These are phyloP conservation scores for Geotrichum candidum DNA, from an alignment of 1,139 yeast genomes.

Conservation along the genomic window DNA sequence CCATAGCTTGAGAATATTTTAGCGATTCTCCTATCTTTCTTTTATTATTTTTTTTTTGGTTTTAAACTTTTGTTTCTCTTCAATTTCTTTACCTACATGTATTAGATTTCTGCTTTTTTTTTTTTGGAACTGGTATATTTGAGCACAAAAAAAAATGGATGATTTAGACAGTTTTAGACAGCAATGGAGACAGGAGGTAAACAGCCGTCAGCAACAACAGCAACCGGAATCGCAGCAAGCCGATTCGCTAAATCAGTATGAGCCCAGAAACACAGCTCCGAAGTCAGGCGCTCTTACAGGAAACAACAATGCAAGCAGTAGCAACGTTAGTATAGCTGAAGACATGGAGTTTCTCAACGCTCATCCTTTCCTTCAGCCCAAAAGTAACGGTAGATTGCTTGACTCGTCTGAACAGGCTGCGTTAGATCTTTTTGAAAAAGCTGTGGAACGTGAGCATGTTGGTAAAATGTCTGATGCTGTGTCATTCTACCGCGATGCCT, in stretches of 20 bases:
- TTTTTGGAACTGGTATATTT: not conserved
- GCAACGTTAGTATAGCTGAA: not conserved
- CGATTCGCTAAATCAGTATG: not conserved
- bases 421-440: conserved; percentile 58
- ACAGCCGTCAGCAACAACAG: not conserved
- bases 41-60: not conserved
- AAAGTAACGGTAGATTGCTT: not conserved
- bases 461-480: conserved; percentile 83
- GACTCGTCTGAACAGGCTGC: conserved; percentile 37
- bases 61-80: not conserved
- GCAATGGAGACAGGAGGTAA: not conserved
- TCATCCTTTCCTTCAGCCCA: not conserved
- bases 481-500: conserved; percentile 63
- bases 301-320: not conserved
- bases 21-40: not conserved
- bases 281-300: not conserved
- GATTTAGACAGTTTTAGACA: not conserved
- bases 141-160: not conserved
- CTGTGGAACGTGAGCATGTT: conserved; percentile 61
- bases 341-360: not conserved
- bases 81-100: not conserved
- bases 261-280: not conserved
- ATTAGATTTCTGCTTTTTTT: not conserved
- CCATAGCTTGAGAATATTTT: not conserved
- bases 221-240: not conserved